Base-by-base conservation (phyloP, 2,329 filamentous ascomycete species). In the Nemania bipapillata region DNA sequence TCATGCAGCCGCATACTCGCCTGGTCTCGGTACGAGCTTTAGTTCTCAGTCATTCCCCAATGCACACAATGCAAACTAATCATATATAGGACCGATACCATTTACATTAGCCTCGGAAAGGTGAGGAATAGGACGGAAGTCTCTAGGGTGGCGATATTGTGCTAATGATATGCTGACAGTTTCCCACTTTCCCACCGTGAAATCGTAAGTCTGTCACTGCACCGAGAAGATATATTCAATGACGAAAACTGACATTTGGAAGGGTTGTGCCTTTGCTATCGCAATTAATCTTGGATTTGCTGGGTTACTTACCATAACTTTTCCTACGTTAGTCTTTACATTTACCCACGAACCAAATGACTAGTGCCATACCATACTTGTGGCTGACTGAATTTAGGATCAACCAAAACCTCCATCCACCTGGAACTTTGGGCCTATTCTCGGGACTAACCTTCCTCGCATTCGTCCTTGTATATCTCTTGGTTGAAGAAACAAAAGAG, bases 141-240 rank as follows among this genome's bases (percentile, higher is more conserved):
- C 22, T 1, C 7, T 12, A 20, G 6, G 9, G 8, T 50, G 3
- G 11, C 20, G 5, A 35, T 26, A 40, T 20, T 55, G 11, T 11
- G 22, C 40, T 58, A 47, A 58, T 26, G 32, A 45, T 42, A 6
- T 42, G 24, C 22, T 17, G 15, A 40, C 37, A 61, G 58, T 53
- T 61, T 61, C 9, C 58, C 58, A 15, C 58, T 61, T 61, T 61
- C 58, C 40, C 58, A 61, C 20, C 58, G 58, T 42, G 58, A 61
- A 53, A 49, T 61, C 30, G 58, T 61, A 30, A 42, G 58, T 53
- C 12, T 53, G 17, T 11, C 26, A 50, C 12, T 30, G 24, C 2
- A 24, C 20, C 22, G n/a, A n/a, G 22, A 20, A 40, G 35, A 45
- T n/a, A 28, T 40, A 37, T 20, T 30, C 4, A 22, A 32, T 26